phyloP scores from a whole-genome alignment of 495 filamentous ascomycete species.

The Lichenothelia convexa region DNA sequence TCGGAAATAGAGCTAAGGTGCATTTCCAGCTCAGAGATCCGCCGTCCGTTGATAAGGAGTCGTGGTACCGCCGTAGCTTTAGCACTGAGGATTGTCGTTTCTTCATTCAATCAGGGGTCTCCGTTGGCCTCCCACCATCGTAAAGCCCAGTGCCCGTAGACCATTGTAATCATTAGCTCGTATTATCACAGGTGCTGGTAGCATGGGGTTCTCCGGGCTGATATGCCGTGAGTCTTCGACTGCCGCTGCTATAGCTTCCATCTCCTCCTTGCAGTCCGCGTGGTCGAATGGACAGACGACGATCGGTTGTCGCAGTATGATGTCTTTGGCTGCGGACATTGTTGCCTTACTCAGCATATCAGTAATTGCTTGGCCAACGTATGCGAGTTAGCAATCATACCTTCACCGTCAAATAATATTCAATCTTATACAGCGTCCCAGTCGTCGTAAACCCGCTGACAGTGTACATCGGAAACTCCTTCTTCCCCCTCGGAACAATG shows the following conservation, averaged over 20 bases:
- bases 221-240: slow-evolving; percentile 80
- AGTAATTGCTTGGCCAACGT: not conserved
- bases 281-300: slow-evolving; percentile 93
- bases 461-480: slow-evolving; percentile 75
- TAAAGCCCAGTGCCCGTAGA: slow-evolving; percentile 58
- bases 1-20: not conserved
- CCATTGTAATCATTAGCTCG: slow-evolving; percentile 58
- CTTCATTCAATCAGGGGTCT: slow-evolving; percentile 80
- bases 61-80: not conserved
- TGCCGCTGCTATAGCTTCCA: slow-evolving; percentile 91
- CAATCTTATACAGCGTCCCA: slow-evolving; percentile 90
- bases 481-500: slow-evolving; percentile 64
- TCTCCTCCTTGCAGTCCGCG: slow-evolving; percentile 89
- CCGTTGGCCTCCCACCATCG: slow-evolving; percentile 68
- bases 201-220: slow-evolving; percentile 70
- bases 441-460: slow-evolving; percentile 86
- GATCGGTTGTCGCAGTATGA: slow-evolving; percentile 77
- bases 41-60: no score
- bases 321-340: slow-evolving; percentile 79
- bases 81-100: no score
- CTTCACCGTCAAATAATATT: slow-evolving; percentile 90
- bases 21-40: no score
- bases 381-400: slow-evolving; percentile 27
- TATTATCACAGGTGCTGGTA: slow-evolving; percentile 69
- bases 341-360: slow-evolving; percentile 50